Percentiles rank a stretch among this genome's conserved stretches.
phyloP scores from a whole-genome alignment of 2,329 filamentous ascomycete species.

The Colletotrichum camelliae region DNA sequence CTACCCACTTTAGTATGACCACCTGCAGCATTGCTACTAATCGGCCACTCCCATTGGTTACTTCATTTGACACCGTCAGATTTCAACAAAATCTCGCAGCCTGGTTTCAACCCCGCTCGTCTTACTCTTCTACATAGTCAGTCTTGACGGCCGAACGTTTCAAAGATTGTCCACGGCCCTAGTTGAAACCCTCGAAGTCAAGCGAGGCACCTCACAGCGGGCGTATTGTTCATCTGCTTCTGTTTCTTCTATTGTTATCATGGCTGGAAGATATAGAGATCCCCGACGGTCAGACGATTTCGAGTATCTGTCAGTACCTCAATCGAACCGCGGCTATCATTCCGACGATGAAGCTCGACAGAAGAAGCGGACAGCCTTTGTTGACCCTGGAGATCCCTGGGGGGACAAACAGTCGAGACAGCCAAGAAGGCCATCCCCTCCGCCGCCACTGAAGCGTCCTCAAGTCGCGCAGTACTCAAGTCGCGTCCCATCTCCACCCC shows the following conservation, averaged over 20 bases:
- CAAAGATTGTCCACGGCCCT: neutral
- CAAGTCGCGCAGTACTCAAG: neutral
- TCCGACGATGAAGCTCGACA: neutral
- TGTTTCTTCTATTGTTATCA: neutral
- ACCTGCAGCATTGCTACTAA: neutral
- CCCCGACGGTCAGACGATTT: neutral
- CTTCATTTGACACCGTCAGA: neutral
- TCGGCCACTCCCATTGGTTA: neutral
- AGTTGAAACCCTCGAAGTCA: neutral
- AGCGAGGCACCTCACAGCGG: neutral
- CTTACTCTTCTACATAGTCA: neutral
- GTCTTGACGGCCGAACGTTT: neutral
- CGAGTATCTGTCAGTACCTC: neutral
- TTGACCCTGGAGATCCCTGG: accelerated
- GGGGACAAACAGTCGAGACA: neutral
- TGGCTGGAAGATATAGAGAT: neutral
- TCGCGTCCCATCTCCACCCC: neutral
- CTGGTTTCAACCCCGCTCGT: neutral
- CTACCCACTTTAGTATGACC: neutral
- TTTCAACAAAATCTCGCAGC: neutral
- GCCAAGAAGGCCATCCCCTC: neutral
- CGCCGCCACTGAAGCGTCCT: neutral
- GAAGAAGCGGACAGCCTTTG: neutral
- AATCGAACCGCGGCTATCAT: neutral
- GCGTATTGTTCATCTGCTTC: neutral